A percentile compares a stretch with the other conserved stretches of the same genome.
Conservation (phyloP, 352 stramenopile genomes). For the Globisporangium canariense region DNA sequence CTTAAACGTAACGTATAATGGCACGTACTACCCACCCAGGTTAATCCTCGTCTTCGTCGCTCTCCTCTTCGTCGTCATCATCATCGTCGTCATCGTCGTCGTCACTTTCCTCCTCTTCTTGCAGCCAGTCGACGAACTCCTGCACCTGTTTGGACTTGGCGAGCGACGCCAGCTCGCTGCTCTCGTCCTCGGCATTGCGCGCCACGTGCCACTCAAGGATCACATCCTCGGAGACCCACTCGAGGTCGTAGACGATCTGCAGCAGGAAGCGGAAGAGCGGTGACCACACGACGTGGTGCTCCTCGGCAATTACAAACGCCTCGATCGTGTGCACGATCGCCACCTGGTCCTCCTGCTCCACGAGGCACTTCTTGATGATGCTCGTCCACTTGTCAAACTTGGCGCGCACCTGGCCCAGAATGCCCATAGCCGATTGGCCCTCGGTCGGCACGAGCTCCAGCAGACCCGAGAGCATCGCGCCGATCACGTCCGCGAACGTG, state of each 20-base stretch:
- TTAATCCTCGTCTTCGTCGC: conserved; percentile 11
- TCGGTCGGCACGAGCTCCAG: conserved; percentile 59
- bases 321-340: conserved; percentile 63
- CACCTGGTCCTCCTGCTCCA: conserved; percentile 68
- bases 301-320: conserved; percentile 41
- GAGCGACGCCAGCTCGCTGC: conserved; percentile 30
- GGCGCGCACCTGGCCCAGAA: conserved; percentile 77
- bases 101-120: conserved; percentile 63
- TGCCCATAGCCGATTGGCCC: conserved; percentile 47
- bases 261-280: conserved; percentile 92
- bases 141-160: conserved; percentile 78
- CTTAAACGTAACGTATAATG: not conserved
- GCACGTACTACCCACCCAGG: not conserved
- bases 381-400: conserved; percentile 89
- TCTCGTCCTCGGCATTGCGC: conserved; percentile 36
- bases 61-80: conserved; percentile 27
- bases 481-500: conserved; percentile 75
- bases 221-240: conserved; percentile 91
- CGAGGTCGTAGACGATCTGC: conserved; percentile 92
- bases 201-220: conserved; percentile 89
- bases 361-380: conserved; percentile 89
- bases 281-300: conserved; percentile 50
- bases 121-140: conserved; percentile 94
- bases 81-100: conserved; percentile 40
- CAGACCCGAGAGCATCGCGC: conserved; percentile 69